Evolutionary conservation across 176 grass and related monocot species (phyloP), one percentile per base, ranked within the genome.

Genomic region (Aegilops umbellulata): DNA sequence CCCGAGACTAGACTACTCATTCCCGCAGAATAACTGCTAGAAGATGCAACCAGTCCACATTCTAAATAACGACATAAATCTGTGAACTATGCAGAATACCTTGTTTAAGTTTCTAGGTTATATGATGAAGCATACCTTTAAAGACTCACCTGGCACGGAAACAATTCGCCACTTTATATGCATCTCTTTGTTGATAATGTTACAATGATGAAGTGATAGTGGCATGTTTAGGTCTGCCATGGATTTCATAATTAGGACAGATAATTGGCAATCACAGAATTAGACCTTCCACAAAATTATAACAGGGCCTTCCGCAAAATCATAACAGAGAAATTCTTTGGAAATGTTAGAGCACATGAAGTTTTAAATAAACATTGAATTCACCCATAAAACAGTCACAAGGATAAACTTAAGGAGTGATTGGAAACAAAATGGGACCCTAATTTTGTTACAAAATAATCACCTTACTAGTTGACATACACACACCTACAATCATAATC

Each of bases 401-500:
- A 7, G 25, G 85, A 79, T 68, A 90, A 84, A 80, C n/a, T 60
- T 44, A 80, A 67, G 15, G 27, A 72, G 46, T 46, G 23, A 22
- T 83, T 80, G 35, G 47, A 80, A 83, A 47, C 55, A 51, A 87
- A 27, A 85, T 80, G 26, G 29, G 60, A 74, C 2, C 74, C 84
- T 87, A 83, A 53, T 16, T 80, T 76, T 84, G 80, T 80, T 80
- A 80, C 81, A 91, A 87, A 87, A 87, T 87, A 87, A 91, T 76
- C 46, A 84, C n/a, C 34, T 65, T 87, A 83, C 74, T 87, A 41
- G 42, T 67, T 84, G 85, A 68, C 78, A 87, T 82, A 79, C 34
- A 69, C 23, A 87, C 80, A 87, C 82, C 85, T 81, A 82, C 63
- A 78, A 65, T 44, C 76, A 61, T 47, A 14, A 46, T 80, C 83